Percentiles rank a stretch among this genome's conserved stretches.
These are phyloP conservation scores for Chaetoceros muelleri DNA, from an alignment of 108 stramenopile genomes.

Conservation along the genomic window DNA sequence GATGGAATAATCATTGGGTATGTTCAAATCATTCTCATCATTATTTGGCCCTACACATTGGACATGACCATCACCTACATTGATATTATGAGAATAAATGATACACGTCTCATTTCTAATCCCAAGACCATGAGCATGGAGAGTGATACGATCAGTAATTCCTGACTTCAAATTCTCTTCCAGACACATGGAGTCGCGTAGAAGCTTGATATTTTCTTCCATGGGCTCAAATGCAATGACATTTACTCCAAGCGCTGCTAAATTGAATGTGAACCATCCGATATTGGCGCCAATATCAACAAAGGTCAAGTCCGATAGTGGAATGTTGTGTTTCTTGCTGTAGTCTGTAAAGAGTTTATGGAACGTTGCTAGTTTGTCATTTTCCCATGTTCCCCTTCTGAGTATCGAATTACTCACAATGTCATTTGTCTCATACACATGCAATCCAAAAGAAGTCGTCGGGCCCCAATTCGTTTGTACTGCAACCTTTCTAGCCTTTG, in stretches of 20 bases:
- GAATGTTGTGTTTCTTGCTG: background rate
- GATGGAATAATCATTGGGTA: background rate
- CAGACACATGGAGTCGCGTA: background rate
- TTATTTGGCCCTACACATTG: background rate
- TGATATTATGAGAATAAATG: background rate
- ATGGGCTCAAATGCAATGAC: slow-evolving; percentile 3
- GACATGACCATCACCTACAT: slow-evolving; percentile 1
- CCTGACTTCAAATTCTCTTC: background rate
- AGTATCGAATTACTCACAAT: background rate
- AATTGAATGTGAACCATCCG: background rate
- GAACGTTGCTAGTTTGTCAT: background rate
- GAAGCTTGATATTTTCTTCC: background rate
- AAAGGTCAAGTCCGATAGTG: background rate
- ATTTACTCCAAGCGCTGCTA: slow-evolving; percentile 1
- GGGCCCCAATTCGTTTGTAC: no score
- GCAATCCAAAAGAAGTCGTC: no score
- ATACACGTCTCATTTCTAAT: background rate
- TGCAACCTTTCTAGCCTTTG: no score
- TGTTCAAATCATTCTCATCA: background rate
- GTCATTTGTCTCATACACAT: background rate
- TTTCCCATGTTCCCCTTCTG: background rate
- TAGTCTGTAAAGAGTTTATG: background rate
- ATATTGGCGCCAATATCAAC: slow-evolving; percentile 2
- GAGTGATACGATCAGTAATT: background rate
- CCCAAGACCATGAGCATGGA: background rate